Evolutionary conservation across 2,329 filamentous ascomycete genomes (phyloP), one percentile per base, ranked within the genome.

Genomic region (Xylaria sp.): DNA sequence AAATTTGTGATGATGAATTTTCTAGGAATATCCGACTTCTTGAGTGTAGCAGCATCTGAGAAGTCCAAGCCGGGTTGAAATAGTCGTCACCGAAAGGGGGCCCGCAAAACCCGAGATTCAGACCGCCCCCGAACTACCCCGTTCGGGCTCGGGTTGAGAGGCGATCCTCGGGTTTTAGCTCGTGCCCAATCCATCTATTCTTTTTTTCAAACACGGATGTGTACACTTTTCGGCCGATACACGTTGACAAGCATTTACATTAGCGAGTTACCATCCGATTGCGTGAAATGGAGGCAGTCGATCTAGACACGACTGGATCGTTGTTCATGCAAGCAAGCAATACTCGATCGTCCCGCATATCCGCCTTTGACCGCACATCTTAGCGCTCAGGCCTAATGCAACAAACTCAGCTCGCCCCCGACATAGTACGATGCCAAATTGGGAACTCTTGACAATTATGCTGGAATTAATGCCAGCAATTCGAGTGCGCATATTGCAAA

Each of bases 91-190:
- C 36, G 28, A 58, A 53, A 9, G 23, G 23, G 23, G 26, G 49
- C 48, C 48, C 48, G 28, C 49, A 44, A 46, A 7, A 23, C 31
- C 59, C 65, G 59, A 63, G 54, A 42, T 63, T 7, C 15, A 6
- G 28, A 42, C 49, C 38, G 31, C 23, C 48, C 49, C 49, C 58
- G 57, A 66, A 61, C 48, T 57, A 46, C n/a, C 13, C 61, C 40
- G 66, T 65, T 69, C 65, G 54, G 65, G 6, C 28, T 65, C 67
- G 67, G 64, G 28, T 36, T 38, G 31, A 33, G 48, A 38, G 15
- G 15, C 23, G 13, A 65, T 61, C 20, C 20, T 63, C 59, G 61
- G 66, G 31, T 13, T 61, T 63, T 67, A 15, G 53, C 6, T 56
- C 6, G 5, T 33, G 31, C 40, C 48, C 48, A 15, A 38, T 13